Evolutionary conservation across 176 grass and related monocot species (phyloP), one percentile per base, ranked within the genome.

Genomic region (Oryza punctata): DNA sequence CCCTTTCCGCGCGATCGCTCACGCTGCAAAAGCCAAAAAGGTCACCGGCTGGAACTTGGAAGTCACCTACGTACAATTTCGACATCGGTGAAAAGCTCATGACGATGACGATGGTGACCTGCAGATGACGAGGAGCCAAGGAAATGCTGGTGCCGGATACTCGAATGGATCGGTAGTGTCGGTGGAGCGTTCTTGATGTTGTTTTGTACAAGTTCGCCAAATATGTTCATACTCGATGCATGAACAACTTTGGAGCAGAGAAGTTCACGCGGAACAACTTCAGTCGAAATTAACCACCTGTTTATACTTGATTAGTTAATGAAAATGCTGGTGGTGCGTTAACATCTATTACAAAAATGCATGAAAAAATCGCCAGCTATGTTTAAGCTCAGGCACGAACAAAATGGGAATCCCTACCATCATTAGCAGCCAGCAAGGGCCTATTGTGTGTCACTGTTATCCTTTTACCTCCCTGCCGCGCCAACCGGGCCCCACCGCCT

Each of bases 341-440:
- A 54, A 54, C 49, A 54, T 19, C 7, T 54, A 54, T 54, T 19
- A 13, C 9, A 14, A 54, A 19, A 54, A 19, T 54, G 16, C 49
- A 54, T 54, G 16, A 19, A 54, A 54, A 18, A 50, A 6, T 50
- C 47, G 3, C 21, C 19, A 12, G 16, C 27, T 33, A n/a, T 49
- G 13, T 32, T 49, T 23, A 25, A 57, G 30, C 30, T 24, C 40
- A 19, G 14, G 23, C 8, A 4, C 6, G 13, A 12, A 18, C 24
- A 69, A 69, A 63, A 69, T 45, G 63, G 13, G 63, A 87, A 61
- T 69, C 46, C 40, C 47, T 40, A 16, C 10, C 21, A 70, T 41
- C 0, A 7, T 5, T n/a, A 57, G 52, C 19, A 9, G 52, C 52
- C 21, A 54, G 52, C 52, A n/a, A 57, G 47, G 47, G 14, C 3